Conservation (phyloP, 805 yeast species). For the Suhomyces sp. region DNA sequence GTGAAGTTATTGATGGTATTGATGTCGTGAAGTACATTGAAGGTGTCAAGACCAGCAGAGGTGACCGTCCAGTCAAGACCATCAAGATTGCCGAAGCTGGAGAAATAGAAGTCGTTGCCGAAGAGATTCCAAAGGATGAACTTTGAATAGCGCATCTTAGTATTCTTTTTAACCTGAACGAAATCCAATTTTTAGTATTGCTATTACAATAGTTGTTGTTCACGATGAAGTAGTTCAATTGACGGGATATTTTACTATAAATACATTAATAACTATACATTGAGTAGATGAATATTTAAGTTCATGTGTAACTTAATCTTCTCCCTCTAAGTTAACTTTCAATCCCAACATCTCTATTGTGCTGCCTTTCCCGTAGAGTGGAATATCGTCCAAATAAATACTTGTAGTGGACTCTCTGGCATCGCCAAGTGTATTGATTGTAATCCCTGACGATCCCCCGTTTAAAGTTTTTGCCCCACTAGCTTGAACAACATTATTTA, state of each 20-base stretch:
- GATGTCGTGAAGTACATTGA: slow-evolving; percentile 80
- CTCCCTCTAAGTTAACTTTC: slow-evolving; percentile 28
- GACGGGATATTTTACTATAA: no score
- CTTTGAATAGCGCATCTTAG: slow-evolving; percentile 1
- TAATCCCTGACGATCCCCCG: not conserved
- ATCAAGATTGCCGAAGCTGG: slow-evolving; percentile 72
- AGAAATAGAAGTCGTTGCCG: slow-evolving; percentile 47
- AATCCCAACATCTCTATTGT: slow-evolving; percentile 38
- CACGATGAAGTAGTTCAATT: no score
- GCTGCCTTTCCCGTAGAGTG: slow-evolving; percentile 39
- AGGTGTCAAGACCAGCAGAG: slow-evolving; percentile 61
- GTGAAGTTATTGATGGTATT: slow-evolving; percentile 86
- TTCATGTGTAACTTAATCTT: no score
- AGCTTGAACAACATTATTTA: slow-evolving; percentile 23
- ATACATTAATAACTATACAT: no score
- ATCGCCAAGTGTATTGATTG: slow-evolving; percentile 10
- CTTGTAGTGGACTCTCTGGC: slow-evolving; percentile 18
- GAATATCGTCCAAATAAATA: slow-evolving; percentile 38
- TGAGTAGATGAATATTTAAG: no score
- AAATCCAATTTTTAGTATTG: no score
- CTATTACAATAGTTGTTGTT: no score
- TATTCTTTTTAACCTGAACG: no score
- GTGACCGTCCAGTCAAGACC: slow-evolving; percentile 70
- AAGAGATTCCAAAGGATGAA: slow-evolving; percentile 11
- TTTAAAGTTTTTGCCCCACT: slow-evolving; percentile 4